Evolutionary conservation across 305 asterid species (phyloP).

Genomic region (Caryopteris hybrid): DNA sequence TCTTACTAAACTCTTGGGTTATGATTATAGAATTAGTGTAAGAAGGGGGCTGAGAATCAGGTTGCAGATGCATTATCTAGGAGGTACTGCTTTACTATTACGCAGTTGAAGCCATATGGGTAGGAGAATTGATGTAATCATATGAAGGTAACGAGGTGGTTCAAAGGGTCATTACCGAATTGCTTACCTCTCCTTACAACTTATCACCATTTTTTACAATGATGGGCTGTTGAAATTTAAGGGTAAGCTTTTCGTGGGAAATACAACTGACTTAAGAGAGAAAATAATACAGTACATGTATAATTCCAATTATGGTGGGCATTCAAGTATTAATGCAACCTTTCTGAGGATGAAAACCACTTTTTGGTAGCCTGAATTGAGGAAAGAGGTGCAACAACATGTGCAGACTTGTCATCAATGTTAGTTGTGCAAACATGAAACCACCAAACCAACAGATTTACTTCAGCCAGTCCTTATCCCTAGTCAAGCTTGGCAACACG

Average conservation of each 20-base stretch:
- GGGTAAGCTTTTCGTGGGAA: neutral
- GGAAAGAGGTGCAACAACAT: neutral
- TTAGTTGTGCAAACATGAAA: neutral
- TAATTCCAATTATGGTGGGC: neutral
- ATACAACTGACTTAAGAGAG: neutral
- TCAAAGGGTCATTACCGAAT: neutral
- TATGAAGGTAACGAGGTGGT: neutral
- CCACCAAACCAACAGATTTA: neutral
- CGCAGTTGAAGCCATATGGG: neutral
- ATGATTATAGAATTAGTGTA: too few relatives aligned
- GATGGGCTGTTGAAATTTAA: neutral
- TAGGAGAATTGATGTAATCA: neutral
- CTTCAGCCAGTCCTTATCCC: neutral
- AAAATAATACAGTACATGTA: neutral
- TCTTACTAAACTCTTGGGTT: too few relatives aligned
- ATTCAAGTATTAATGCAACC: neutral
- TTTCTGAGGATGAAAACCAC: neutral
- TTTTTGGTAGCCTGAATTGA: neutral
- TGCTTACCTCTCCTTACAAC: neutral
- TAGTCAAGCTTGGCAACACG: neutral
- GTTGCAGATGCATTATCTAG: too few relatives aligned
- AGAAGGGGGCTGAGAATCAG: too few relatives aligned
- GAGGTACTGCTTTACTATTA: neutral
- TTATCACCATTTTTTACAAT: neutral
- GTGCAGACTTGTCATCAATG: neutral